Evolutionary conservation across 2,329 filamentous ascomycete genomes (phyloP).

Genomic region (Diaporthe australafricana): DNA sequence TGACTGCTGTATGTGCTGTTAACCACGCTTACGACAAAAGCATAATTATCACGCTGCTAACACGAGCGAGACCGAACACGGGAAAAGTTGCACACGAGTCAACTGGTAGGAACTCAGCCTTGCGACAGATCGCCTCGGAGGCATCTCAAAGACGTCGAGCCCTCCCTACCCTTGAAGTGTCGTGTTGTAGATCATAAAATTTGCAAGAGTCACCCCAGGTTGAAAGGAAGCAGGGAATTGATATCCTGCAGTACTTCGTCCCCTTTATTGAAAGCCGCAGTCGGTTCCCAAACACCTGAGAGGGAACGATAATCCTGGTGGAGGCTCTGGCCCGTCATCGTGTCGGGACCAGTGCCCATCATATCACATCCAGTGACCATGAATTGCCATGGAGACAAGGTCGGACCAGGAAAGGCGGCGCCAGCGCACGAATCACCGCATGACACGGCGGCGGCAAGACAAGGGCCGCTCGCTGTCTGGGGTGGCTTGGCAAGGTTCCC

Average conservation of each 20-base stretch:
- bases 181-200: background rate
- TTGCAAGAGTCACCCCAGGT: background rate
- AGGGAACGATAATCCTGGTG: constrained; percentile 2
- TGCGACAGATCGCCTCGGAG: background rate
- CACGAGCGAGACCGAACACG: constrained; percentile 25
- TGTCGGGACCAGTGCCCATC: background rate
- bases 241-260: background rate
- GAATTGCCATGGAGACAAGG: constrained; percentile 9
- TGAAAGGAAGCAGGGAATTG: background rate
- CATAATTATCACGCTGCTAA: background rate
- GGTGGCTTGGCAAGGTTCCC: constrained; percentile 24
- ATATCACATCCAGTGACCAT: constrained; percentile 16
- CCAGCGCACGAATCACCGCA: constrained; percentile 29
- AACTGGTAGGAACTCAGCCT: background rate
- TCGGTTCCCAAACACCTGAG: constrained; percentile 2
- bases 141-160: background rate
- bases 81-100: constrained; percentile 20
- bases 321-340: constrained; percentile 9
- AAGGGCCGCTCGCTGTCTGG: constrained; percentile 22
- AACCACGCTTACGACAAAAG: background rate
- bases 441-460: constrained; percentile 29
- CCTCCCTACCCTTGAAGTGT: background rate
- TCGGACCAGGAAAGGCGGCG: constrained; percentile 19
- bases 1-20: background rate
- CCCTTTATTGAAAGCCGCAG: background rate